Conservation (phyloP, 805 yeast species). For the Pichia scutulata region DNA sequence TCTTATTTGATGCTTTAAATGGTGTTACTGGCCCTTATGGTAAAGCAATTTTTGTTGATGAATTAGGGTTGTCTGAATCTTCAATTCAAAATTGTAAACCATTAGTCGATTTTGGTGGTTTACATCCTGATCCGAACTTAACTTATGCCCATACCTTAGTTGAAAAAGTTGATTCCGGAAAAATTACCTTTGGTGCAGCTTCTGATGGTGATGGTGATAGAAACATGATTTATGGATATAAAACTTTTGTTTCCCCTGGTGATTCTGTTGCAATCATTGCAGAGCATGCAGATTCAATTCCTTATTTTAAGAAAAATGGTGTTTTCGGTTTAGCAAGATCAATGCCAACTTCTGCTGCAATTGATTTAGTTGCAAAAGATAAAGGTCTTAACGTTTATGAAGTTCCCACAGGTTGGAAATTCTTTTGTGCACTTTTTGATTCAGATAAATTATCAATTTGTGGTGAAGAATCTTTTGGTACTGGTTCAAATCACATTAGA, state of each 20-base stretch:
- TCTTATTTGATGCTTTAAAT: constrained; percentile 82
- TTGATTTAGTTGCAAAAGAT: constrained; percentile 80
- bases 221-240: constrained; percentile 95
- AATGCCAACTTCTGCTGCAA: constrained; percentile 95
- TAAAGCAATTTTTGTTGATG: constrained; percentile 70
- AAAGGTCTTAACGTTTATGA: constrained; percentile 76
- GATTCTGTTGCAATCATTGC: constrained; percentile 97
- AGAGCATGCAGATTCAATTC: constrained; percentile 81
- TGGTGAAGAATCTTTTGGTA: constrained; percentile 97
- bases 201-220: constrained; percentile 99
- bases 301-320: constrained; percentile 84
- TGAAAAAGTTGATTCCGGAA: constrained; percentile 69
- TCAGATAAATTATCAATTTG: constrained; percentile 90
- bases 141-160: constrained; percentile 90
- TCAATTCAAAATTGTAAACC: constrained; percentile 77
- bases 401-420: constrained; percentile 99
- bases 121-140: constrained; percentile 96
- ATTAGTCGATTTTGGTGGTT: constrained; percentile 88
- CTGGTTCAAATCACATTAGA: constrained; percentile 95
- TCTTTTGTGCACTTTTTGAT: constrained; percentile 92
- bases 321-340: constrained; percentile 91
- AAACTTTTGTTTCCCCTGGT: constrained; percentile 94
- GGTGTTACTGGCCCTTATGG: constrained; percentile 99
- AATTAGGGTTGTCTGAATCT: constrained; percentile 65
- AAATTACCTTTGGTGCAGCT: constrained; percentile 93